Evolutionary conservation across 208 protist species (phyloP), one percentile per base, ranked within the genome.

Genomic region (Acanthamoeba healyi): DNA sequence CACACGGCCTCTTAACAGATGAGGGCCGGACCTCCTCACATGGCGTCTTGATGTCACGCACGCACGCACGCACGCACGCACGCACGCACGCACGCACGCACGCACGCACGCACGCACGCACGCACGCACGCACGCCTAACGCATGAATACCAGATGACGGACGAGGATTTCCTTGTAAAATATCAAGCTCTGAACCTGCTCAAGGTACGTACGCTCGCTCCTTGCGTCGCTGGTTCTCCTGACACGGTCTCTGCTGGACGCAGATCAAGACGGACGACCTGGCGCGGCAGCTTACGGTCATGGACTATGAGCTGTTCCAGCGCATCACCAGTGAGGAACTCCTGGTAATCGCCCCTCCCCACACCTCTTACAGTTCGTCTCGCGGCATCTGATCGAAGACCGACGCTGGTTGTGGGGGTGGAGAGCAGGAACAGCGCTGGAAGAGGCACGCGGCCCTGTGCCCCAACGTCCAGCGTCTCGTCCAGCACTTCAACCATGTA

Each of bases 351-450:
- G 44, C 44, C 44, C 12, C 44, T 49, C 44, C n/a, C n/a, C n/a
- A n/a, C n/a, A n/a, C n/a, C n/a, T n/a, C n/a, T n/a, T n/a, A n/a
- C n/a, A n/a, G n/a, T n/a, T n/a, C n/a, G n/a, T n/a, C n/a, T n/a
- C n/a, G n/a, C n/a, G n/a, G n/a, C n/a, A n/a, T n/a, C n/a, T n/a
- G n/a, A n/a, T n/a, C n/a, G n/a, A n/a, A n/a, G n/a, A n/a, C n/a
- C n/a, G n/a, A n/a, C n/a, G n/a, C n/a, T n/a, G n/a, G n/a, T n/a
- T n/a, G n/a, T n/a, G n/a, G n/a, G n/a, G n/a, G n/a, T n/a, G n/a
- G n/a, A n/a, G n/a, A n/a, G 29, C 61, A 67, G 61, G 70, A 79
- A 36, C 70, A 79, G 24, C 70, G 70, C 17, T 79, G 70, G 70
- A 44, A 44, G 34, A 7, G 70, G 34, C 70, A 46, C 4, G 19